Evolutionary conservation across 768 basidiomycete genomes (phyloP), one percentile per base, ranked within the genome.

Genomic region (Podaxis mareebaensis): DNA sequence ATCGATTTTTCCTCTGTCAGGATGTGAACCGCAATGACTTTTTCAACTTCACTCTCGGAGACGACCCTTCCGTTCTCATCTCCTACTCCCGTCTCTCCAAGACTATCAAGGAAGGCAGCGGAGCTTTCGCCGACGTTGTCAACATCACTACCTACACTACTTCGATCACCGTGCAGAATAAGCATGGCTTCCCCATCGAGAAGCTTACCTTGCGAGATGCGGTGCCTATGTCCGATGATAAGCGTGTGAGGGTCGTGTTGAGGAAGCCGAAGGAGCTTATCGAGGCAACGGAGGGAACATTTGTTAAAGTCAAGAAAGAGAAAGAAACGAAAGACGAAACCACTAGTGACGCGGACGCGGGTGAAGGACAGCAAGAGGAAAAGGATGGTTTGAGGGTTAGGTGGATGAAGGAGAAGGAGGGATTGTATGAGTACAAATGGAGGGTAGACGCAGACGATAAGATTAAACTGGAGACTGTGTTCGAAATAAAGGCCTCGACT

Each of bases 31-130:
- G 77, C 0, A 77, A 78, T 8, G 85, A 86, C 54, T 78, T 73
- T 39, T 88, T 89, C 74, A 69, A 72, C 36, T 87, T 84, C 71
- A 81, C 82, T 2, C 79, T 89, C 13, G 86, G 87, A 24, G 73
- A 75, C 61, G 81, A 83, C 66, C 63, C 78, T 4, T 75, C 76
- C 10, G 75, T 77, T 30, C 75, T 79, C 64, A 75, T 84, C 46
- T 77, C 76, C 53, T 86, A 87, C 70, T 61, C 74, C 11, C 81
- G 80, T 53, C 74, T 73, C 33, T 70, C 76, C 40, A 75, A 73
- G 48, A 77, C 74, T 8, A 73, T 73, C 52, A 75, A 75, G 66
- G 72, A 75, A 38, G 67, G 73, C 1, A 73, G 69, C 4, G 80
- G 83, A 33, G 64, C 77, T 8, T 85, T 83, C 71, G 68, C 78